Percentiles rank a stretch among this genome's conserved stretches.
Evolutionary conservation across 2,329 filamentous ascomycete genomes (phyloP).

Genomic region (Colletotrichum musae): DNA sequence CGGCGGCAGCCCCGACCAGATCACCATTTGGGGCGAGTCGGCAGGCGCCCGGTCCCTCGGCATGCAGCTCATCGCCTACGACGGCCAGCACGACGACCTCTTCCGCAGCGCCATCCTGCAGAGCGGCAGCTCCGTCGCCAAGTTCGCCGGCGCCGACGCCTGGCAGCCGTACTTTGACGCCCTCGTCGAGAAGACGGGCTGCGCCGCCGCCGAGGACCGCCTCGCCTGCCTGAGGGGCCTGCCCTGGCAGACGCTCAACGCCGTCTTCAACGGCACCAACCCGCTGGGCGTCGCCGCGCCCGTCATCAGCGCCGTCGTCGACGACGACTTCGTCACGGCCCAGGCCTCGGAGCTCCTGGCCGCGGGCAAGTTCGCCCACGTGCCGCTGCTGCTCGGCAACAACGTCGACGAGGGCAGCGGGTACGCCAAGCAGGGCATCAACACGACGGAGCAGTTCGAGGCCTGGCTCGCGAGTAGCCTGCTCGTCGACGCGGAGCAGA

Average conservation of each 20-base stretch:
- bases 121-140: slow-evolving; percentile 68
- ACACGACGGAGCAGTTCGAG: slow-evolving; percentile 68
- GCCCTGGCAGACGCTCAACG: slow-evolving; percentile 56
- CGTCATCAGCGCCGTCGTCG: slow-evolving; percentile 47
- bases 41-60: slow-evolving; percentile 72
- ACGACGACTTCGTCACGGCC: slow-evolving; percentile 57
- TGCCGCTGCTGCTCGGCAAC: slow-evolving; percentile 75
- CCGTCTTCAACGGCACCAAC: slow-evolving; percentile 68
- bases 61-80: slow-evolving; percentile 74
- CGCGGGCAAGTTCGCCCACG: slow-evolving; percentile 72
- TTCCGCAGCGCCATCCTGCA: slow-evolving; percentile 79
- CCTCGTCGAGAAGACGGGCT: slow-evolving; percentile 35
- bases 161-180: slow-evolving; percentile 51
- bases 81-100: slow-evolving; percentile 71
- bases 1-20: slow-evolving; percentile 74
- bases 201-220: slow-evolving; percentile 61
- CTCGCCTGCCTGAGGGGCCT: slow-evolving; percentile 69
- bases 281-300: slow-evolving; percentile 46
- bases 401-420: slow-evolving; percentile 78
- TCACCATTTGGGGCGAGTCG: slow-evolving; percentile 76
- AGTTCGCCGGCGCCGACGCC: slow-evolving; percentile 64
- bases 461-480: slow-evolving; percentile 52
- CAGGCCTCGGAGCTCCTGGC: slow-evolving; percentile 66
- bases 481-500: slow-evolving; percentile 49
- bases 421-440: slow-evolving; percentile 69